Conservation (phyloP, 1,284 basidiomycete genomes). For the Microbotryum intermedium region DNA sequence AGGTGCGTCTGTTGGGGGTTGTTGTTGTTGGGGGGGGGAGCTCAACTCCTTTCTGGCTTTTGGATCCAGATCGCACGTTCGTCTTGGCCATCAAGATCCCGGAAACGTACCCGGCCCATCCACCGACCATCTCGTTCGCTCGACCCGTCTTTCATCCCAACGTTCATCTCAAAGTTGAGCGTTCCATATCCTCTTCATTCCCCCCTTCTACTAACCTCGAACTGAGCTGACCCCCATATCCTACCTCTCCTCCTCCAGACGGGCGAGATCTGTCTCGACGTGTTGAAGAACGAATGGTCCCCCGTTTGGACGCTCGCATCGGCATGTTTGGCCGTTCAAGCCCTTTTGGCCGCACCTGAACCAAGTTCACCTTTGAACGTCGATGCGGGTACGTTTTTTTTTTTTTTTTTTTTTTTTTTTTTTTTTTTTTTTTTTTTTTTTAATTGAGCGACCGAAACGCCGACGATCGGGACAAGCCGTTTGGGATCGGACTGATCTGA, state of each 20-base stretch:
- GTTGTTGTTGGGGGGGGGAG: too few species aligned
- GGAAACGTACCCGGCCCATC: constrained; percentile 2
- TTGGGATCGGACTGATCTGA: not conserved
- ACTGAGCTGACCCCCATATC: not conserved
- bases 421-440: not conserved
- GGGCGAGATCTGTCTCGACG: constrained; percentile 39
- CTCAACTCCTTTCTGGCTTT: too few species aligned
- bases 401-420: too few species aligned
- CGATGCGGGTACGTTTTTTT: constrained; percentile 29
- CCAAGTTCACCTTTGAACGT: constrained; percentile 39
- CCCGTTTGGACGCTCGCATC: constrained; percentile 38
- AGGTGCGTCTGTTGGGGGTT: not conserved
- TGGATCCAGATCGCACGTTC: constrained; percentile 1
- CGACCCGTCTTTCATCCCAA: constrained; percentile 5
- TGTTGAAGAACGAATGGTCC: constrained; percentile 37
- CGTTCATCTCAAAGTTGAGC: constrained; percentile 3
- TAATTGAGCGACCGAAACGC: not conserved
- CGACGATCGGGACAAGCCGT: not conserved
- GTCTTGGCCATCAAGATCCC: not conserved
- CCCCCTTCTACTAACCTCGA: not conserved
- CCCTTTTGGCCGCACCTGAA: constrained; percentile 37
- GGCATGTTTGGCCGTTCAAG: constrained; percentile 35
- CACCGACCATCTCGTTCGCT: not conserved
- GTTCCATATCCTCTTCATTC: too few species aligned
- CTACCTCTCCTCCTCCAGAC: constrained; percentile 10